Percentiles rank a stretch among this genome's conserved stretches.
Evolutionary conservation across 108 stramenopile species (phyloP).

Genomic region (Skeletonema grethae): DNA sequence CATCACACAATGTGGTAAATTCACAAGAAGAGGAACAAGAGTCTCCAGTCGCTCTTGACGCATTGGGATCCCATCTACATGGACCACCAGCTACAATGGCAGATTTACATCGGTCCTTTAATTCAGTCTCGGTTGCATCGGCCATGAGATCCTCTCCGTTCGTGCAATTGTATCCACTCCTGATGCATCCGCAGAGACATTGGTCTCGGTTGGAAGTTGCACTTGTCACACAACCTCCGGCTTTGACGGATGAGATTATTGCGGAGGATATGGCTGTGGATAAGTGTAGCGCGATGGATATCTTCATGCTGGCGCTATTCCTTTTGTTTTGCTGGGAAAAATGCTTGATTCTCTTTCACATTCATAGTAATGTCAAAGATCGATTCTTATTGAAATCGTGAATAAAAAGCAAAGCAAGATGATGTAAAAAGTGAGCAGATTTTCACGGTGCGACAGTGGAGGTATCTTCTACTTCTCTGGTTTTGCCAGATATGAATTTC

Average conservation of each 20-base stretch:
- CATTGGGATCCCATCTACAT: neutral
- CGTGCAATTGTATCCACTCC: conserved; percentile 10
- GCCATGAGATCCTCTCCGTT: neutral
- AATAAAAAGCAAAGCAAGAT: no score
- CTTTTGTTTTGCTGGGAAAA: no score
- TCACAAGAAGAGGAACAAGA: neutral
- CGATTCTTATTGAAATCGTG: no score
- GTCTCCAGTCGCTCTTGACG: neutral
- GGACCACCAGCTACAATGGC: neutral
- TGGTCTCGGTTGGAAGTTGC: conserved; percentile 6
- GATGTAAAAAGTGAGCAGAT: no score
- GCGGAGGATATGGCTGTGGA: neutral
- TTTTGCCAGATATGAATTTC: no score
- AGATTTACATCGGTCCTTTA: no score
- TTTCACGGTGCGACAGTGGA: no score
- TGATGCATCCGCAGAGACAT: conserved; percentile 13
- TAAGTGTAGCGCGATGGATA: neutral
- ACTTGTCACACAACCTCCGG: neutral
- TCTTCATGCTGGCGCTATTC: neutral
- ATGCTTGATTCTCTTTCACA: no score
- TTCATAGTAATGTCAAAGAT: no score
- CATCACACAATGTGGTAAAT: neutral
- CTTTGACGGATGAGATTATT: neutral
- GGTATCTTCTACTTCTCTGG: no score
- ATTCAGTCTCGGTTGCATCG: neutral